Conservation (phyloP, 495 filamentous ascomycete genomes). For the Trypethelium eluteriae region DNA sequence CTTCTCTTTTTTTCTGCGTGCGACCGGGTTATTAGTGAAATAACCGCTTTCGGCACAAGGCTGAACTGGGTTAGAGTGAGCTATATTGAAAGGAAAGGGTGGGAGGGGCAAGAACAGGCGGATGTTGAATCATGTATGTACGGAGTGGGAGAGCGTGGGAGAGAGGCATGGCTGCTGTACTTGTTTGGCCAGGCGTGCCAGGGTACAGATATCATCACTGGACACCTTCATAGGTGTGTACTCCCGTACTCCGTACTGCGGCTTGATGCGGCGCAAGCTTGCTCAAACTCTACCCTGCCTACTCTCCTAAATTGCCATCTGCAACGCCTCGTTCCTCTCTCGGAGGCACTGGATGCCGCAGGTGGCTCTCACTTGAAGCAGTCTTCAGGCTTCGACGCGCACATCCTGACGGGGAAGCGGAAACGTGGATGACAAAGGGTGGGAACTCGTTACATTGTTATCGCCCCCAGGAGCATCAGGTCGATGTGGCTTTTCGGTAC, state of each 20-base stretch:
- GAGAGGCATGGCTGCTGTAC: no score
- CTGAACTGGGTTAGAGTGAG: neutral
- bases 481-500: constrained; percentile 8
- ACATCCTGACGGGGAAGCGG: neutral
- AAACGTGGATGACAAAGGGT: constrained; percentile 1
- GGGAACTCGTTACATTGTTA: neutral
- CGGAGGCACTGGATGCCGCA: constrained; percentile 1
- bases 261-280: constrained; percentile 8
- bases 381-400: neutral
- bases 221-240: no score
- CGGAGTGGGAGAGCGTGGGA: no score
- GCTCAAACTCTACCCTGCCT: neutral
- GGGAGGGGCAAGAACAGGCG: neutral
- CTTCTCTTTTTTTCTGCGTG: neutral
- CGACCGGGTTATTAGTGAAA: neutral
- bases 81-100: neutral
- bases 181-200: constrained; percentile 1
- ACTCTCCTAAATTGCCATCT: neutral
- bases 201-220: neutral
- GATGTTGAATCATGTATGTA: constrained; percentile 4
- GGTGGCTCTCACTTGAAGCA: neutral
- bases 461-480: neutral
- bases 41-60: constrained; percentile 7
- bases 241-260: neutral
- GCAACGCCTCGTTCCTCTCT: neutral